Evolutionary conservation across 768 basidiomycete species (phyloP), one percentile per base, ranked within the genome.

Genomic region (Botryobasidium botryosum): DNA sequence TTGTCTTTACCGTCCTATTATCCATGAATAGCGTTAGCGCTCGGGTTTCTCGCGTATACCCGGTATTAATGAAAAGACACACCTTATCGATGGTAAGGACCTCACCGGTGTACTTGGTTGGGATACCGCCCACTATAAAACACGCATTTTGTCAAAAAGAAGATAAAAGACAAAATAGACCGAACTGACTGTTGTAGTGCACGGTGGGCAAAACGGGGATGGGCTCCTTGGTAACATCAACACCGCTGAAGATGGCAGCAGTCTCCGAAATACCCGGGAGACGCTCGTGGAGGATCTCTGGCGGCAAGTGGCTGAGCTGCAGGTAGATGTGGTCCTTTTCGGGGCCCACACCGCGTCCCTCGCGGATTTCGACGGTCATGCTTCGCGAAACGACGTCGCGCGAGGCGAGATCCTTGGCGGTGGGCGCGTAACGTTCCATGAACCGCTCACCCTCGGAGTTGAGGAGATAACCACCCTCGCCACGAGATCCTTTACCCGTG

Each of bases 371-470:
- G 54, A 97, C 71, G 37, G 94, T 99, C 92, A 97, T 99, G 43
- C 86, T 90, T 55, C 94, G 88, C 40, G 94, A 97, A 27, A 99
- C 94, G 58, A 99, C 94, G 59, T 99, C 94, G 59, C 94, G 90
- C 37, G 94, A 99, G 33, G 94, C 94, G 53, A 99, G 75, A 70
- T 99, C 94, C 71, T 97, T 97, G 50, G 94, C 94, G 35, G 92
- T 96, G 7, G 94, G 94, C 0, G 94, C 94, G 62, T 97, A 97
- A 62, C 92, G 86, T 64, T 97, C 92, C 94, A 99, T 99, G 71
- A 99, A 99, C 48, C 94, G 83, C 64, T 99, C 94, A 60, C 94
- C 94, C 69, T 97, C 82, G 6, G 88, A 85, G 68, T 99, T 97
- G 59, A 99, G 68, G 52, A 99, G 71, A 66, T 97, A 97, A 51